phyloP scores from a whole-genome alignment of 78 protist genomes.

The Diacronema lutheri region DNA sequence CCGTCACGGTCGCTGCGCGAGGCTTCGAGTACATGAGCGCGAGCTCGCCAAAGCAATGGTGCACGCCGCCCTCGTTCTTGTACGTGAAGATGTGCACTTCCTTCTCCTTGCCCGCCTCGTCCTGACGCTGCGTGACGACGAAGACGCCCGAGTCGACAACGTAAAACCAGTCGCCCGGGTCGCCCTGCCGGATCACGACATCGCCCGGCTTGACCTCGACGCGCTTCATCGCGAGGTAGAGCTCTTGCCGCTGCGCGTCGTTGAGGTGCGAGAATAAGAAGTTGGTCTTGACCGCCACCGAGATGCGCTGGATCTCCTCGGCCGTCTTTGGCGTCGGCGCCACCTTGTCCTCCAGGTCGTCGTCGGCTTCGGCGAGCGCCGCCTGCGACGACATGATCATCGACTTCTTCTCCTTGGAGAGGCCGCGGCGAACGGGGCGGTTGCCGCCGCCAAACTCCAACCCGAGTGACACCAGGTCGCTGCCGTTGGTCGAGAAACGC shows the following conservation, averaged over 20 bases:
- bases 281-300: not conserved
- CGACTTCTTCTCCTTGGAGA: not conserved
- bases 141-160: not conserved
- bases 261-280: not conserved
- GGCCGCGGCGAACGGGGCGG: constrained; percentile 2
- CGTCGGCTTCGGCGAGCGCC: not conserved
- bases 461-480: not conserved
- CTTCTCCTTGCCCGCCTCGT: not conserved
- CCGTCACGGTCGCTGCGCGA: constrained; percentile 4
- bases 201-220: not conserved
- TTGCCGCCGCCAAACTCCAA: not conserved
- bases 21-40: constrained; percentile 2
- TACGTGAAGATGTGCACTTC: not conserved
- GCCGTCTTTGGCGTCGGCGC: not conserved
- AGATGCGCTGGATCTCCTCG: not conserved
- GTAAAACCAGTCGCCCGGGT: not conserved
- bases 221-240: not conserved
- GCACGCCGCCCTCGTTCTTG: not conserved
- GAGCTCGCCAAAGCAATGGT: constrained; percentile 17
- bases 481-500: not conserved
- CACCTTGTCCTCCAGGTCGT: not conserved
- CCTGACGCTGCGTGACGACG: not conserved
- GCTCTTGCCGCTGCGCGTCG: not conserved
- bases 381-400: not conserved
- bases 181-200: constrained; percentile 1